Evolutionary conservation across 2,329 filamentous ascomycete species (phyloP), one percentile per base, ranked within the genome.

Genomic region (Eutypa lata): DNA sequence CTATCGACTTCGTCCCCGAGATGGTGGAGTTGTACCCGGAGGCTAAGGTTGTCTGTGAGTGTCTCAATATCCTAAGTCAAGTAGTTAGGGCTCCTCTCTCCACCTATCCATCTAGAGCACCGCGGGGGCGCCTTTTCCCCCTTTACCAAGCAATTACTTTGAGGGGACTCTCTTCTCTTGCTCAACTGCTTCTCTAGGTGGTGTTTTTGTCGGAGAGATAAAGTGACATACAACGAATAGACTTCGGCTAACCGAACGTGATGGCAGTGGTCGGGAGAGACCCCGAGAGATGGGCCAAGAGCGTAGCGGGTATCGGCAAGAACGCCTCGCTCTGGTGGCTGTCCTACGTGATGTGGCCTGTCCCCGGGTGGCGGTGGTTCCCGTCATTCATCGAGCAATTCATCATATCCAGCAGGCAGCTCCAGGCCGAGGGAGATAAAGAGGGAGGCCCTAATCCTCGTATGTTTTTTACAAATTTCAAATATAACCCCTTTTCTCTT

Each of bases 1-100:
- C 66, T 7, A 66, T 64, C 18, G 65, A 70, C 48, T 70, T 79
- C 31, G 61, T 76, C 5, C 66, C 70, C 10, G 76, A 79, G 56
- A 61, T 80, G 42, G 56, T 79, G 49, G 68, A 74, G 50, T 57
- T 78, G 14, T 79, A 78, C 53, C 77, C 77, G 0, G 68, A 78
- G 24, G 76, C 76, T 11, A 71, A 72, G 49, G 75, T 79, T 7
- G 71, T 80, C 18, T 21, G 26, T 31, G 10, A 31, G 26, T 31
- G 5, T 31, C 26, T 31, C n/a, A n/a, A n/a, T n/a, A n/a, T n/a
- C n/a, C n/a, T n/a, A n/a, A n/a, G n/a, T n/a, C n/a, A n/a, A n/a
- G n/a, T n/a, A n/a, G n/a, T n/a, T n/a, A n/a, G n/a, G n/a, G n/a
- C n/a, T n/a, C n/a, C n/a, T n/a, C n/a, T n/a, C n/a, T n/a, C n/a